Conservation (phyloP, 2,329 filamentous ascomycete genomes). For the Colletotrichum sp. region DNA sequence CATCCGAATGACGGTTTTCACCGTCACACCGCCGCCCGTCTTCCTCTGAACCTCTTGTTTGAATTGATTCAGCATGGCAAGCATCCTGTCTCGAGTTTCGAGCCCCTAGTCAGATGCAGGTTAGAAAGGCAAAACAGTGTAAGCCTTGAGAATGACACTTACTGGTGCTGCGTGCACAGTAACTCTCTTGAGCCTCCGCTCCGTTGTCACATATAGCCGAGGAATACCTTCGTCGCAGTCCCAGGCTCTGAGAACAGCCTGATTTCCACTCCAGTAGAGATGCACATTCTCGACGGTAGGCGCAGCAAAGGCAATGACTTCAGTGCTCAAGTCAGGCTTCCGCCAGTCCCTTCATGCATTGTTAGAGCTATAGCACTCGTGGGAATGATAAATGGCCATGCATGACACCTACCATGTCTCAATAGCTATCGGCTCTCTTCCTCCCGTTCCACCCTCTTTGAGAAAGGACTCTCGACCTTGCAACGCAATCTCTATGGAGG, state of each 20-base stretch:
- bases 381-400: not conserved
- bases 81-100: not conserved
- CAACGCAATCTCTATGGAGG: not conserved
- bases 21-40: not conserved
- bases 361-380: not conserved
- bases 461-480: not conserved
- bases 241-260: not conserved
- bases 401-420: not conserved
- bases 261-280: not conserved
- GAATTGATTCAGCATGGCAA: not conserved
- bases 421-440: not conserved
- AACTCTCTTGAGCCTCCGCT: not conserved
- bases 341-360: not conserved
- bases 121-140: not conserved
- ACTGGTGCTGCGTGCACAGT: not conserved
- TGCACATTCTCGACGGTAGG: not conserved
- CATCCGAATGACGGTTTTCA: not conserved
- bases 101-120: fast-evolving
- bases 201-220: not conserved
- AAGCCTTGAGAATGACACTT: not conserved
- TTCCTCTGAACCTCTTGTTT: not conserved
- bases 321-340: not conserved
- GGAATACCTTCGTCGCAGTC: not conserved
- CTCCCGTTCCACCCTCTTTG: not conserved
- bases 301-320: not conserved